A percentile compares a stretch with the other conserved stretches of the same genome.
Evolutionary conservation across 2,329 filamentous ascomycete species (phyloP).

Genomic region (Xylaria hypoxylon): DNA sequence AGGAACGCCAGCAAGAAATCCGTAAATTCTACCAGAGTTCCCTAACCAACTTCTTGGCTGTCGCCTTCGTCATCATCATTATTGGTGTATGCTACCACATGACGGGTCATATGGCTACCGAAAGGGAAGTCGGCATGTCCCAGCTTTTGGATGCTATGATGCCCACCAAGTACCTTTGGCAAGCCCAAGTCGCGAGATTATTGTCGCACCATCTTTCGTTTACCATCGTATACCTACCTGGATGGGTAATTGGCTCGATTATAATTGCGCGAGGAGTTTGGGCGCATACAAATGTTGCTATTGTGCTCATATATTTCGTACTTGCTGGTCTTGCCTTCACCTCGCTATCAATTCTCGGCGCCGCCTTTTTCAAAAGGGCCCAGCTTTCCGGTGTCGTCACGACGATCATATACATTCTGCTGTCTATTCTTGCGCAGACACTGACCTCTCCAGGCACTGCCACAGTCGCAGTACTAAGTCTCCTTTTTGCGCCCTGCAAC

Average conservation of each 20-base stretch:
- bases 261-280: conserved; percentile 75
- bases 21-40: conserved; percentile 76
- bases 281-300: conserved; percentile 68
- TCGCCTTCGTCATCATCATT: conserved; percentile 82
- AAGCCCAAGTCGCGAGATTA: conserved; percentile 81
- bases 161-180: conserved; percentile 78
- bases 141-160: conserved; percentile 94
- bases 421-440: conserved; percentile 86
- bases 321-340: conserved; percentile 80
- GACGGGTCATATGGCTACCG: conserved; percentile 85
- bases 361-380: conserved; percentile 85
- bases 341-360: conserved; percentile 84
- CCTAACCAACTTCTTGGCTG: conserved; percentile 80
- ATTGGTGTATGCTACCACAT: conserved; percentile 89
- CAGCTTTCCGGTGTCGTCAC: conserved; percentile 88
- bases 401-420: conserved; percentile 76
- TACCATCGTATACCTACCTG: conserved; percentile 80
- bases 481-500: conserved; percentile 88
- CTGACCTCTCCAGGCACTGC: conserved; percentile 71
- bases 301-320: conserved; percentile 80
- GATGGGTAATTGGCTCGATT: conserved; percentile 81
- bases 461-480: conserved; percentile 74
- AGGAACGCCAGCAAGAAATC: conserved; percentile 74
- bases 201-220: conserved; percentile 84
- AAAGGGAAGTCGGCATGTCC: conserved; percentile 88